Conservation (phyloP, 306 rosid genomes). For the Quillaja saponaria region DNA sequence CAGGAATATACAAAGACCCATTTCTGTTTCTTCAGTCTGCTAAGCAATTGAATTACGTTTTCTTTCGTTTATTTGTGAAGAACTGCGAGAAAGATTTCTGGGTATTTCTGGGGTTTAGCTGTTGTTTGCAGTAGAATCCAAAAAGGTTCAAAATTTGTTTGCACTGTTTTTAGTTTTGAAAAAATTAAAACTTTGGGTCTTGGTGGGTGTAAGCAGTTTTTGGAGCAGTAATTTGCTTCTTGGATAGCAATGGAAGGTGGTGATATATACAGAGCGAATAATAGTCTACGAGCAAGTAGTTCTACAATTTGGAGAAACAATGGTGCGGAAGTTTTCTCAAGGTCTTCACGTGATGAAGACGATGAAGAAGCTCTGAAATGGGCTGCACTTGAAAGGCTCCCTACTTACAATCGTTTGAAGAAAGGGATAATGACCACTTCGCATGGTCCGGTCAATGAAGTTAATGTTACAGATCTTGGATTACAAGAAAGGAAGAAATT, state of each 20-base stretch:
- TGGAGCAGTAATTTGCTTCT: not conserved
- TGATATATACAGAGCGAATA: slow-evolving; percentile 38
- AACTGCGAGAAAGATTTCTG: not conserved
- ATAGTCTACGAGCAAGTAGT: slow-evolving; percentile 31
- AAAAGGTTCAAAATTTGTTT: not conserved
- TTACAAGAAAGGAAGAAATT: slow-evolving; percentile 39
- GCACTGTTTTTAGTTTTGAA: not conserved
- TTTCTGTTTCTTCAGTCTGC: not conserved
- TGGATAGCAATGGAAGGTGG: slow-evolving; percentile 44
- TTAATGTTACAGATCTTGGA: slow-evolving; percentile 55
- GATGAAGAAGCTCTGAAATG: slow-evolving; percentile 76
- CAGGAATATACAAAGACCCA: too few relatives aligned
- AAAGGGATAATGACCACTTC: slow-evolving; percentile 62
- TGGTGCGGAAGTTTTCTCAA: slow-evolving; percentile 45
- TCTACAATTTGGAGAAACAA: slow-evolving; percentile 46
- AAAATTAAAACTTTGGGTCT: slow-evolving; percentile 16
- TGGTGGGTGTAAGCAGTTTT: slow-evolving; percentile 16
- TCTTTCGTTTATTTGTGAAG: not conserved
- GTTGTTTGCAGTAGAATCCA: not conserved
- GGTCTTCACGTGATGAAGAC: slow-evolving; percentile 40
- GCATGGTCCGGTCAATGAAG: slow-evolving; percentile 43
- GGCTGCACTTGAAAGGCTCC: slow-evolving; percentile 74
- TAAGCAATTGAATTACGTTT: not conserved
- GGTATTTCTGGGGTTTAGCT: not conserved
- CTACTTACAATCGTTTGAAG: slow-evolving; percentile 66